Evolutionary conservation across 1,139 yeast species (phyloP), one percentile per base, ranked within the genome.

Genomic region (Scheffersomyces stambukii): DNA sequence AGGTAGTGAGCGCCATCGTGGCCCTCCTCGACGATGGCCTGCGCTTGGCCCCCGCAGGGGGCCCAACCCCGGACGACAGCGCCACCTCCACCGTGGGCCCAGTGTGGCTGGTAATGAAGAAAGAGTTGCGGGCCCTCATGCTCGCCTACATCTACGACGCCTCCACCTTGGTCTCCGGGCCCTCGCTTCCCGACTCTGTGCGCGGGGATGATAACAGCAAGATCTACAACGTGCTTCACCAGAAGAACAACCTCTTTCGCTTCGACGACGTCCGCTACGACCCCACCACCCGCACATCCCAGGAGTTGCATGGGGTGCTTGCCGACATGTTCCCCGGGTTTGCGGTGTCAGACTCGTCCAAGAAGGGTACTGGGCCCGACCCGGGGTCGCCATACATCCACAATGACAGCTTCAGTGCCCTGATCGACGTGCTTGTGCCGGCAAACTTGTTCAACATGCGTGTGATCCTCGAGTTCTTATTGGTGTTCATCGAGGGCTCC

Each of bases 401-500:
- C 30, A 75, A 65, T 39, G 83, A 77, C 38, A 56, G 69, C 4
- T 67, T 66, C 38, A 64, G 59, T 40, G 66, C 75, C 9, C 68
- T 69, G 40, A 80, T 82, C 32, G 80, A 81, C 36, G 72, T 81
- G 2, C 61, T 89, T 24, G 84, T 84, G 2, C 79, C 83, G 0
- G 77, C 86, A 4, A 78, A 78, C 45, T 71, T 86, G n/a, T 78
- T 82, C 55, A 85, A 88, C 46, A 84, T 88, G 80, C 71, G 93
- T 41, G 72, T 84, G 3, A 71, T 86, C 16, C 52, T 79, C 34
- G 85, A 77, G 33, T 72, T 75, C 28, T 72, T 80, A 18, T 66
- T 80, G 28, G 56, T 72, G 9, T 79, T 80, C 42, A 56, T 72
- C 14, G 75, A 77, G 15, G 70, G 77, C 3, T 61, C 79, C 1